phyloP scores from a whole-genome alignment of 225 moss, liverwort and hornwort genomes.

The Neckera pumila region DNA sequence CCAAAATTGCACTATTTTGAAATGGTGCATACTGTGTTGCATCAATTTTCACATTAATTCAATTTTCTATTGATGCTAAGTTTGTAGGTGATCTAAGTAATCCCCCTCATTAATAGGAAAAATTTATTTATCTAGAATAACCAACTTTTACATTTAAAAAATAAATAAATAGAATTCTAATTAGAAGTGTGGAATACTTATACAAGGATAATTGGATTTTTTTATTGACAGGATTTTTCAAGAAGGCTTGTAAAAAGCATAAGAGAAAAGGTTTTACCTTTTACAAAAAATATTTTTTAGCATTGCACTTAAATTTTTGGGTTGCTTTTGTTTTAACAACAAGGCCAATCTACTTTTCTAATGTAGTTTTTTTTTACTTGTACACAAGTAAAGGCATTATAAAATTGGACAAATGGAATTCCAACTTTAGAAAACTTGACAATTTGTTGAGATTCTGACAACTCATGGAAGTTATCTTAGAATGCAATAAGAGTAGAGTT shows the following conservation, averaged over 20 bases:
- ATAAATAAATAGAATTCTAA: not conserved
- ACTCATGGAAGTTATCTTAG: not conserved
- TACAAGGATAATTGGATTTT: not conserved
- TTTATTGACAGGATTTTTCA: accelerated
- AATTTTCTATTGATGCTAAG: not conserved
- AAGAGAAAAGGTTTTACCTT: not conserved
- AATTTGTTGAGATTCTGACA: not conserved
- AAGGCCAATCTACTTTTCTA: not conserved
- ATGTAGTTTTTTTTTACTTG: not conserved
- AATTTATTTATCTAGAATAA: not conserved
- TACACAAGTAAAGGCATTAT: not conserved
- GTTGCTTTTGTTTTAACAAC: not conserved
- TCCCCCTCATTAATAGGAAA: not conserved
- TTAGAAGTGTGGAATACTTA: not conserved
- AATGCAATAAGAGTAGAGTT: not conserved
- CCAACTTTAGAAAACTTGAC: not conserved
- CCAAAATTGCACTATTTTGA: not conserved
- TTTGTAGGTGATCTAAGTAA: not conserved
- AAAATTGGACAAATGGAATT: not conserved
- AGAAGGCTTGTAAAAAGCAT: not conserved
- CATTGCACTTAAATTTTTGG: not conserved
- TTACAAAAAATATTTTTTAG: not conserved
- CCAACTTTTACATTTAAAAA: not conserved
- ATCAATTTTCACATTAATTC: not conserved
- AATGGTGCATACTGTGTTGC: not conserved